A percentile compares a stretch with the other conserved stretches of the same genome.
Evolutionary conservation across 2,329 filamentous ascomycete genomes (phyloP).

Genomic region (Cryphonectria carpinicola): DNA sequence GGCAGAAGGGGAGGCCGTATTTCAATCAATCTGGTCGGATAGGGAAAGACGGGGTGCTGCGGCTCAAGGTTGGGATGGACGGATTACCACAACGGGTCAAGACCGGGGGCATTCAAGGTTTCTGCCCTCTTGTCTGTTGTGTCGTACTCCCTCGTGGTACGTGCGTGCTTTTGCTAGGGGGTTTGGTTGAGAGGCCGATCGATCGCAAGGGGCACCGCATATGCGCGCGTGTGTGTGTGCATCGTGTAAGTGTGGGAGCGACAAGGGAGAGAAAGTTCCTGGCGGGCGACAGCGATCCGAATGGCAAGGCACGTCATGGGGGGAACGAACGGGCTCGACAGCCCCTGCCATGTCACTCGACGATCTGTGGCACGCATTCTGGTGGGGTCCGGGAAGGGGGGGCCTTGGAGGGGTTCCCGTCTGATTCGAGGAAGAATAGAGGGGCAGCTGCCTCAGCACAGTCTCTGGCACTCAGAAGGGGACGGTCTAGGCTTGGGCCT

Average conservation of each 20-base stretch:
- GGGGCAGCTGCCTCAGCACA: constrained; percentile 12
- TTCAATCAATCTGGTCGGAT: constrained; percentile 21
- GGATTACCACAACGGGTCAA: constrained; percentile 4
- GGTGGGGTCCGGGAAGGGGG: background rate
- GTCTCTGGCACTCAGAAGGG: constrained; percentile 1
- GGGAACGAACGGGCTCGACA: background rate
- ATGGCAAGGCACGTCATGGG: constrained; percentile 17
- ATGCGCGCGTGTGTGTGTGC: background rate
- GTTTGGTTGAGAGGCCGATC: background rate
- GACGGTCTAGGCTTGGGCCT: constrained; percentile 11
- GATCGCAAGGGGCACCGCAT: background rate
- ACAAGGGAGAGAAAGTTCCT: background rate
- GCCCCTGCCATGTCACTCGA: background rate
- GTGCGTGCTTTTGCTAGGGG: background rate
- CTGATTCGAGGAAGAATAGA: constrained; percentile 19
- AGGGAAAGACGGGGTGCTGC: background rate
- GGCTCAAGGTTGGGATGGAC: background rate
- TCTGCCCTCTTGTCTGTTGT: background rate
- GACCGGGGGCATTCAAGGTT: background rate
- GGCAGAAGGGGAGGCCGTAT: constrained; percentile 25
- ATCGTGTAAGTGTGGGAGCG: background rate
- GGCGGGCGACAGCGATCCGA: constrained; percentile 21
- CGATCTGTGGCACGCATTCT: background rate
- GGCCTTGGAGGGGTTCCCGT: background rate
- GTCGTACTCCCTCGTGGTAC: background rate